phyloP scores from a whole-genome alignment of 306 rosid genomes.

The Lupinus albus region DNA sequence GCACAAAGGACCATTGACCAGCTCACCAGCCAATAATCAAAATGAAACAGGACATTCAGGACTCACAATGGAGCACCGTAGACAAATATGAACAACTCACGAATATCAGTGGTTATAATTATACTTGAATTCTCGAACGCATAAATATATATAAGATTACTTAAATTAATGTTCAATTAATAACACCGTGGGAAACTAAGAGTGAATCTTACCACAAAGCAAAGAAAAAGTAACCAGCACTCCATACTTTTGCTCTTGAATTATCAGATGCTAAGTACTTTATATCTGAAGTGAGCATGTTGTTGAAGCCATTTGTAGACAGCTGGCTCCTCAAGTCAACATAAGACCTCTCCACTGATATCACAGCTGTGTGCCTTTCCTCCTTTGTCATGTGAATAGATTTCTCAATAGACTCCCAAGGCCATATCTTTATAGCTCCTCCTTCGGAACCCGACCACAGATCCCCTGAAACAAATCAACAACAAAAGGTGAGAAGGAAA shows the following conservation, averaged over 20 bases:
- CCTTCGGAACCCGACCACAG: conserved; percentile 98
- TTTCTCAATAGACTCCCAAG: conserved; percentile 86
- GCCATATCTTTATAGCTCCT: conserved; percentile 84
- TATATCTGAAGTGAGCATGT: conserved; percentile 72
- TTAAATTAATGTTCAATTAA: conserved; percentile 28
- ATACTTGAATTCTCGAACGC: not conserved
- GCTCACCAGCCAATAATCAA: conserved; percentile 9
- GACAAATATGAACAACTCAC: not conserved
- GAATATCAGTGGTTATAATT: conserved; percentile 11
- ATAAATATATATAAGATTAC: conserved; percentile 10
- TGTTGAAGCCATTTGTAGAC: conserved; percentile 61
- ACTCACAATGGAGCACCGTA: conserved; percentile 25
- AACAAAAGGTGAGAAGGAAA: conserved; percentile 14
- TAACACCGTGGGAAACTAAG: conserved; percentile 24
- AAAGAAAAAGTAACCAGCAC: conserved; percentile 76
- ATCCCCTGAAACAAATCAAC: conserved; percentile 64
- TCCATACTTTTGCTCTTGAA: conserved; percentile 85
- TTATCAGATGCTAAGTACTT: conserved; percentile 71
- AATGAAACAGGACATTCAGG: conserved; percentile 4
- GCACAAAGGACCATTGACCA: conserved; percentile 3
- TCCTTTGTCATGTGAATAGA: conserved; percentile 59
- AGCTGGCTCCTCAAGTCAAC: conserved; percentile 87
- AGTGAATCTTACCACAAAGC: conserved; percentile 76
- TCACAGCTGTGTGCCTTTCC: conserved; percentile 69
- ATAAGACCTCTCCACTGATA: conserved; percentile 81